Base-by-base conservation (phyloP, 176 grass and related monocot species). In the Triticum dicoccoides region DNA sequence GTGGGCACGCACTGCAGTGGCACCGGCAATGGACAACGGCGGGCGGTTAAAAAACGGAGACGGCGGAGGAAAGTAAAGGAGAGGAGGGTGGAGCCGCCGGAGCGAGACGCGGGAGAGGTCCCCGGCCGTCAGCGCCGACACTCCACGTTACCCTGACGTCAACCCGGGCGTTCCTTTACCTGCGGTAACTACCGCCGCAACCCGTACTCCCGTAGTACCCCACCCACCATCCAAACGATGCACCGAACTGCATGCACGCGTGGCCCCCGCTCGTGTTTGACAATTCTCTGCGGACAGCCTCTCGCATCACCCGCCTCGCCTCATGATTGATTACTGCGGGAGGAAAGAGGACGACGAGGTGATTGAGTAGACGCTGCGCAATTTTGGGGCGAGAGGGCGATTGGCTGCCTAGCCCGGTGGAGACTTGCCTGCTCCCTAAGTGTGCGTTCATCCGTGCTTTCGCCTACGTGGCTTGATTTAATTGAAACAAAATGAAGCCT, bases 141-240 rank as follows among this genome's bases (percentile, higher is more conserved):
- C 85, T 84, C 84, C 91, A 90, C 85, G 94, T 94, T 93, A 80
- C 85, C 71, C 1, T 76, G 73, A 90, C 87, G 79, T 97, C 89
- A 90, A 64, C 90, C 44, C 20, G 34, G 6, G 24, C n/a, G 49
- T 25, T 11, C 52, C 76, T 86, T 86, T 75, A 88, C 82, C 87
- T 83, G 89, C 84, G 89, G 94, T 90, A 96, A 88, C 89, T 86
- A 91, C 89, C 84, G 61, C 82, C 76, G 86, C 52, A 45, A 14
- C 13, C 23, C 7, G 12, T 65, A 15, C 21, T 15, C 10, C 13
- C 5, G 35, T 21, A 30, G 20, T 11, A 20, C 77, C 37, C 15
- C 15, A 37, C 25, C 61, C 20, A 38, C 25, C 61, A 61, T 17
- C 81, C 17, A 56, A 47, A 54, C 81, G 17, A 58, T 21, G 73